Base-by-base conservation (phyloP, 1,139 yeast genomes). In the Saccharomyces hybrid region DNA sequence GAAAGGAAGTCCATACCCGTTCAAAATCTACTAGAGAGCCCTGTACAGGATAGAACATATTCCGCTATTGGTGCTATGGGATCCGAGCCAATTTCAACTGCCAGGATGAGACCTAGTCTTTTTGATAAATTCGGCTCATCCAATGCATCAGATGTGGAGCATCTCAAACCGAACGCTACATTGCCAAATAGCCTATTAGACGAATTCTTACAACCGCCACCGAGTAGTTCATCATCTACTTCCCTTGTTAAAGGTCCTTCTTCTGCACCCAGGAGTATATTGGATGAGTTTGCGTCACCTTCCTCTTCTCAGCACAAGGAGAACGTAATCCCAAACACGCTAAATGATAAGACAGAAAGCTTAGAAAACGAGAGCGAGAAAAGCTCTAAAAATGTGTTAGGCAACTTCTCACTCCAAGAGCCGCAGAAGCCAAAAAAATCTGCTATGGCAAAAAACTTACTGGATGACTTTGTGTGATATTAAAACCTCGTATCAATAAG, bases 61-160 rank as follows among this genome's bases (percentile, higher is more conserved):
- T 49, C 57, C 7, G 60, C 57, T 28, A 58, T 61, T 23, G 50
- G 55, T 46, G 51, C 55, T 7, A 51, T 59, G 47, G 48, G 34
- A 3, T 46, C 46, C 19, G 65, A 62, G 51, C 66, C 67, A 6
- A 52, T 58, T 3, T 53, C 60, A 1, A 62, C 62, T 13, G 57
- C 55, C 26, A 54, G 56, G 46, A 59, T 61, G 8, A 60, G 67
- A 13, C 63, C 64, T 8, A 66, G 65, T 56, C 52, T 67, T 38
- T 66, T 66, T 52, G 70, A 67, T 52, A 64, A 59, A 52, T 64
- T 66, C 54, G 59, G 55, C 23, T 16, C 25, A 5, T 5, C 44
- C 2, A 9, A 3, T 19, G 11, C 25, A 1, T 25, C 32, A 19
- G 23, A 25, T 29, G 13, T n/a, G 6, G 42, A 41, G n/a, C n/a